phyloP scores from a whole-genome alignment of 495 filamentous ascomycete species.

The Rhypophila decipiens region DNA sequence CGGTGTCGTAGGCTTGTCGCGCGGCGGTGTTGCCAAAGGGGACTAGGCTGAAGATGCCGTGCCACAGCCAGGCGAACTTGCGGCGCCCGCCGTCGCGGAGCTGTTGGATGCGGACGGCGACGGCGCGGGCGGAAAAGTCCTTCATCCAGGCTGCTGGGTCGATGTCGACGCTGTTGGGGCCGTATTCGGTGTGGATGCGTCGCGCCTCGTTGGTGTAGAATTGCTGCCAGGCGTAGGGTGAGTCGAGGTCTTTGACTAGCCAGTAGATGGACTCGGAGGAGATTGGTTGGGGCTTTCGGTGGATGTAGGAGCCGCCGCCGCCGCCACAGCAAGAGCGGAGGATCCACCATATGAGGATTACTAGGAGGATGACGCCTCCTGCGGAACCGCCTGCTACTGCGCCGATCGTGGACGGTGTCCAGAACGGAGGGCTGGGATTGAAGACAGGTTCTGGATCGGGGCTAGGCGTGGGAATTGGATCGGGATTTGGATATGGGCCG shows the following conservation, averaged over 20 bases:
- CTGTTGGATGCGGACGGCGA: not conserved
- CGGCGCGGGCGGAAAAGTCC: not conserved
- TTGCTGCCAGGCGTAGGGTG: not conserved
- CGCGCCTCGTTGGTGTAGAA: not conserved
- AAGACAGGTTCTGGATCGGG: not conserved
- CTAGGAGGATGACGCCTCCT: not conserved
- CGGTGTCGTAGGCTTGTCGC: not conserved
- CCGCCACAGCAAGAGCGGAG: not conserved
- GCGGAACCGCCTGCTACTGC: not conserved
- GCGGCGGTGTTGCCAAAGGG: not conserved
- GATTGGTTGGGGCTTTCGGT: not conserved
- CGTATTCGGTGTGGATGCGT: not conserved
- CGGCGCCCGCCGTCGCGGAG: constrained; percentile 1
- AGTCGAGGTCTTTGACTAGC: constrained; percentile 2
- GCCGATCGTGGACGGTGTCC: constrained; percentile 1
- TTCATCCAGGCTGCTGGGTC: not conserved
- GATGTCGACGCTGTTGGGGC: not conserved
- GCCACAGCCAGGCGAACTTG: not conserved
- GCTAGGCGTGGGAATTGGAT: not conserved
- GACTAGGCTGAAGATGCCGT: not conserved
- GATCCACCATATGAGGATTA: not conserved
- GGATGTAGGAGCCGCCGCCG: not conserved
- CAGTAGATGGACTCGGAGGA: not conserved
- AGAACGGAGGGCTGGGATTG: not conserved
- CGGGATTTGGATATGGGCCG: not conserved